Percentiles rank a stretch among this genome's conserved stretches.
Evolutionary conservation across 176 grass and related monocot species (phyloP).

Genomic region (Triticum urartu): DNA sequence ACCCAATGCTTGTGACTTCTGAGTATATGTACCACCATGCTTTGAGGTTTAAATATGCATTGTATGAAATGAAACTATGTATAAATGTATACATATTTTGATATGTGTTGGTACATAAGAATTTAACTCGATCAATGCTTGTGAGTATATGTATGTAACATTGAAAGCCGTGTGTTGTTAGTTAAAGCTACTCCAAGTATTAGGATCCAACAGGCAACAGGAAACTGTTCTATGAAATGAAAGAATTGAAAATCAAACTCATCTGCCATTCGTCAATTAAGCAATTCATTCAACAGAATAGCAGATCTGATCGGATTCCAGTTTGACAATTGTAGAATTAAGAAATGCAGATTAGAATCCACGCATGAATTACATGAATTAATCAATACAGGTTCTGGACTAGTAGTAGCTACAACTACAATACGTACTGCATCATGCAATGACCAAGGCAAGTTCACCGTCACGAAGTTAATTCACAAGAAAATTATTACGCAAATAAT

Average conservation of each 20-base stretch:
- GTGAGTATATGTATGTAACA: background rate
- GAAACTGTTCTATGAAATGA: background rate
- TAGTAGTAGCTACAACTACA: slow-evolving; percentile 17
- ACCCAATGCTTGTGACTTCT: background rate
- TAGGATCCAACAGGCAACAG: background rate
- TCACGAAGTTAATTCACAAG: slow-evolving; percentile 31
- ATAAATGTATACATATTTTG: background rate
- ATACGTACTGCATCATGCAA: slow-evolving; percentile 43
- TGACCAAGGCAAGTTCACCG: slow-evolving; percentile 33
- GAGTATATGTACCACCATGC: background rate
- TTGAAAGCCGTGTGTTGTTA: background rate
- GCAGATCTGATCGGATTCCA: background rate
- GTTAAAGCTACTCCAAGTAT: background rate
- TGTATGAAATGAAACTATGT: background rate
- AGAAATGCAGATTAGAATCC: slow-evolving; percentile 3
- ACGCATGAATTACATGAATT: background rate
- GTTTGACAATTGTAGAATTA: background rate
- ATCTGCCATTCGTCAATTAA: background rate
- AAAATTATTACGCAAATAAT: slow-evolving; percentile 22
- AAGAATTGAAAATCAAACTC: background rate
- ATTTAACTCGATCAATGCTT: background rate
- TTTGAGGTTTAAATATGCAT: background rate
- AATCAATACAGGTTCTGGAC: slow-evolving; percentile 23
- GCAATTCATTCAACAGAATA: slow-evolving; percentile 2
- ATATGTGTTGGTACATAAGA: background rate